These are phyloP conservation scores for Schoenoplectus triqueter DNA, from an alignment of 202 grass and related monocot genomes.

Conservation along the genomic window DNA sequence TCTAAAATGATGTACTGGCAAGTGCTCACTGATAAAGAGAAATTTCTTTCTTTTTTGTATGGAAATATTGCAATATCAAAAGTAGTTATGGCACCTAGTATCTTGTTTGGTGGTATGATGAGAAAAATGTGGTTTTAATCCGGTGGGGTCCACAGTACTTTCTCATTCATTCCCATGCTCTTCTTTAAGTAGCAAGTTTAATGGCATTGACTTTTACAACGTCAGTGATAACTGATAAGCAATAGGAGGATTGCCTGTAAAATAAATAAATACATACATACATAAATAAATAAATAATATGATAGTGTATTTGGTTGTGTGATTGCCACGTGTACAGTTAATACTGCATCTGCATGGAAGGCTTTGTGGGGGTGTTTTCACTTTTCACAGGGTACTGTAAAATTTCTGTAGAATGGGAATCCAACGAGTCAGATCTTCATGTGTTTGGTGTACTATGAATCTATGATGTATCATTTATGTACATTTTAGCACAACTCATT, in stretches of 20 bases:
- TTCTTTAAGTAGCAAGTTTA: constrained; percentile 28
- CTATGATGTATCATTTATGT: no score
- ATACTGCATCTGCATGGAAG: neutral
- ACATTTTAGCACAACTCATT: no score
- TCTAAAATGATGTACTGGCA: neutral
- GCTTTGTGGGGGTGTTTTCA: neutral
- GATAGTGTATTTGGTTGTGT: neutral
- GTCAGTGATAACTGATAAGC: constrained; percentile 14
- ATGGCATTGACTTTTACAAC: constrained; percentile 35
- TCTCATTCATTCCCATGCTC: neutral
- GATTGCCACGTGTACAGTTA: neutral
- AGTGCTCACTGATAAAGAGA: no score
- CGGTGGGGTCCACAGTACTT: constrained; percentile 7
- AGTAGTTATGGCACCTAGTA: neutral
- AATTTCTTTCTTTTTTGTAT: neutral
- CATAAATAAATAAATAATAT: neutral
- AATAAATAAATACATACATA: neutral
- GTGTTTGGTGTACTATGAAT: neutral
- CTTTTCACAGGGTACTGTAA: no score
- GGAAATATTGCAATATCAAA: neutral
- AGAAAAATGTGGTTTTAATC: neutral
- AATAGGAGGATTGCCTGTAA: neutral
- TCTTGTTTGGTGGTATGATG: neutral
- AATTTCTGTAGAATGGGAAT: no score
- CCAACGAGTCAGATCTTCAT: neutral